Percentiles rank a stretch among this genome's conserved stretches.
phyloP scores from a whole-genome alignment of 257 asterid genomes.

The Knoxia roxburghii region DNA sequence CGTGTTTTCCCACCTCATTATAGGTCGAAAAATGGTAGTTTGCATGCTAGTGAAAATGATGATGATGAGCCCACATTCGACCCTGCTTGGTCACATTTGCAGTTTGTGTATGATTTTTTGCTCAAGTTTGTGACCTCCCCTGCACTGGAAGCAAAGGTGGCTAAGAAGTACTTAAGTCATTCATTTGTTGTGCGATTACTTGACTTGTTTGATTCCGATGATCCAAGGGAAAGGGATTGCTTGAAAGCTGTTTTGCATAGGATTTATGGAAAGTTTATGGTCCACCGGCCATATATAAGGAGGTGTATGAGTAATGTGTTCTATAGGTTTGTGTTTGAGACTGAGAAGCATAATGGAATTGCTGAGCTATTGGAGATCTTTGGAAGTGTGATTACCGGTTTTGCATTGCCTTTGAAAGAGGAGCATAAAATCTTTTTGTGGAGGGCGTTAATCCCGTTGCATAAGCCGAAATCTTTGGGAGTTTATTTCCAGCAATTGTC shows the following conservation, averaged over 20 bases:
- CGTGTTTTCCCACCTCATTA: conserved; percentile 62
- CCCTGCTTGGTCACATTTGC: conserved; percentile 85
- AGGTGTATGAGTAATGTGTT: conserved; percentile 64
- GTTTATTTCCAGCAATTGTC: conserved; percentile 75
- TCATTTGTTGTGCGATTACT: conserved; percentile 54
- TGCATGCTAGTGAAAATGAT: conserved; percentile 40
- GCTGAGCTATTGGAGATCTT: conserved; percentile 80
- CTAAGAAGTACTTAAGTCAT: conserved; percentile 64
- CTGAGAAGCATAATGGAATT: conserved; percentile 71
- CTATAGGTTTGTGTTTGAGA: conserved; percentile 58
- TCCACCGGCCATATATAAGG: conserved; percentile 74
- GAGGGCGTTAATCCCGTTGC: conserved; percentile 66
- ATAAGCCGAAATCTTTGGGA: conserved; percentile 77
- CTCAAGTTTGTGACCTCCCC: conserved; percentile 60
- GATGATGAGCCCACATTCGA: conserved; percentile 71
- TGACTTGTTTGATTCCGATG: conserved; percentile 78
- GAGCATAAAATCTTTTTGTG: conserved; percentile 77
- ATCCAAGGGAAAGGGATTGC: conserved; percentile 85
- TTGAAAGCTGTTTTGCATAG: conserved; percentile 72
- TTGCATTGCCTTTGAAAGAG: conserved; percentile 77
- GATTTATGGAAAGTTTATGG: conserved; percentile 80
- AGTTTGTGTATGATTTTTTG: conserved; percentile 67
- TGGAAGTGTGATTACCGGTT: conserved; percentile 88
- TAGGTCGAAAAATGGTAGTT: conserved; percentile 24
- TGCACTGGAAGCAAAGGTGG: conserved; percentile 60